Conservation (phyloP, 2,329 filamentous ascomycete genomes). For the Cercospora sp. region DNA sequence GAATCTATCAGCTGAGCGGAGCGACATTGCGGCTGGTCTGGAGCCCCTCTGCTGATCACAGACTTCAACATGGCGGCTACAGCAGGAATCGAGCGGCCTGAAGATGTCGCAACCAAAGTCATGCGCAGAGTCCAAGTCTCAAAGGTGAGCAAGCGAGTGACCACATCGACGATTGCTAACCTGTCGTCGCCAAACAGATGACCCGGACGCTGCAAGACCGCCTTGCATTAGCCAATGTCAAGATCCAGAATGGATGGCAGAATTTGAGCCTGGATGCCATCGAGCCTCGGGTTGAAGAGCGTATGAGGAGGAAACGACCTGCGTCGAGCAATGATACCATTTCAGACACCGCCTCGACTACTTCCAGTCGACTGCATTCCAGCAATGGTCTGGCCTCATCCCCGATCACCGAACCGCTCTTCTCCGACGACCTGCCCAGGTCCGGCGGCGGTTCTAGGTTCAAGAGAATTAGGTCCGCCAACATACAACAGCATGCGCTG, state of each 20-base stretch:
- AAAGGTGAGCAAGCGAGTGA: slow-evolving; percentile 35
- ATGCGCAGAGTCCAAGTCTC: slow-evolving; percentile 42
- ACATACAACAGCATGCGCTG: slow-evolving; percentile 26
- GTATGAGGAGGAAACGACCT: slow-evolving; percentile 71
- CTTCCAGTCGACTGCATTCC: slow-evolving; percentile 74
- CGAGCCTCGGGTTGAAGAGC: slow-evolving; percentile 78
- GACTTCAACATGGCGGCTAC: slow-evolving; percentile 33
- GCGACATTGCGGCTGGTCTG: slow-evolving; percentile 4
- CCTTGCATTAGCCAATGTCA: slow-evolving; percentile 93
- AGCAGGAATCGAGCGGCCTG: slow-evolving; percentile 29
- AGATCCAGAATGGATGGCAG: slow-evolving; percentile 94
- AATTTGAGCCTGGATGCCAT: slow-evolving; percentile 82
- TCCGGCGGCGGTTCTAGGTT: slow-evolving; percentile 60
- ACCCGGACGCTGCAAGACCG: slow-evolving; percentile 89
- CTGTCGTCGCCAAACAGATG: slow-evolving; percentile 61
- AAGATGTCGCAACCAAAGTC: slow-evolving; percentile 41
- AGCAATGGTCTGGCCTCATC: slow-evolving; percentile 74
- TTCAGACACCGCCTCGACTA: slow-evolving; percentile 83
- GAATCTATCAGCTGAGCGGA: slow-evolving; percentile 2
- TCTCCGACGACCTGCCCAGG: slow-evolving; percentile 77
- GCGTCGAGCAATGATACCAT: slow-evolving; percentile 64
- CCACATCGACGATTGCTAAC: slow-evolving; percentile 17
- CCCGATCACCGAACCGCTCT: slow-evolving; percentile 77
- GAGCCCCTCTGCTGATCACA: slow-evolving; percentile 19
- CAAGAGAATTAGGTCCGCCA: slow-evolving; percentile 34